Evolutionary conservation across 78 protist species (phyloP).

Genomic region (Dictyostelium brefeldianum): DNA sequence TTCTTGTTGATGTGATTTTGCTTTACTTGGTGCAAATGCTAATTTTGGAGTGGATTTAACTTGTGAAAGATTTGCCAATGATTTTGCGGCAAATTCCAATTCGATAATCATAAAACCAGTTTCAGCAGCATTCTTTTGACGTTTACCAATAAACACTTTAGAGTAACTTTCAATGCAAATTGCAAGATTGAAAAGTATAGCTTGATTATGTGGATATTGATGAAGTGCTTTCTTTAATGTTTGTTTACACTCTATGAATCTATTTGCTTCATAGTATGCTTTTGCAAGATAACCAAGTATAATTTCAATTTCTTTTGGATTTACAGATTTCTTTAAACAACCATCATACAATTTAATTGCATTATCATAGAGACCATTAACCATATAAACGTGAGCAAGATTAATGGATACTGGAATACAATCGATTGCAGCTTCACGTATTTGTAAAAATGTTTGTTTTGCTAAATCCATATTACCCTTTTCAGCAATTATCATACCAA

Average conservation of each 20-base stretch:
- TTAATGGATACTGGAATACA: constrained; percentile 32
- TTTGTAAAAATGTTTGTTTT: constrained; percentile 75
- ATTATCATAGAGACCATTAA: constrained; percentile 8
- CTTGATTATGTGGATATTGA: constrained; percentile 25
- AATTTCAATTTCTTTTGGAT: constrained; percentile 32
- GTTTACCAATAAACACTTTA: neutral
- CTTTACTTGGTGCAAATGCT: neutral
- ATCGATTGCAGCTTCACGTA: constrained; percentile 72
- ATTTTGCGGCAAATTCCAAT: constrained; percentile 15
- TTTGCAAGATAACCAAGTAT: constrained; percentile 71
- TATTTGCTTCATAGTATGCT: constrained; percentile 48
- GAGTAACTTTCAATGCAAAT: constrained; percentile 32
- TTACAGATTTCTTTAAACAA: constrained; percentile 70
- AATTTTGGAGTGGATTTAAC: constrained; percentile 28
- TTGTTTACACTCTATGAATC: constrained; percentile 64
- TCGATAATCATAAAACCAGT: neutral
- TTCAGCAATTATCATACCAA: constrained; percentile 84
- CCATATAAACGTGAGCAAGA: constrained; percentile 61
- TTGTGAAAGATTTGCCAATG: neutral
- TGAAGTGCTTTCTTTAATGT: constrained; percentile 69
- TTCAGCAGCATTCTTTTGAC: constrained; percentile 5
- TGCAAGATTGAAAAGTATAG: constrained; percentile 68
- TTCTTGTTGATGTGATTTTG: neutral
- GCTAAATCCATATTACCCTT: constrained; percentile 70
- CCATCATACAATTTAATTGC: constrained; percentile 83